Evolutionary conservation across 2,329 filamentous ascomycete genomes (phyloP).

Genomic region (Calonectria naviculata): DNA sequence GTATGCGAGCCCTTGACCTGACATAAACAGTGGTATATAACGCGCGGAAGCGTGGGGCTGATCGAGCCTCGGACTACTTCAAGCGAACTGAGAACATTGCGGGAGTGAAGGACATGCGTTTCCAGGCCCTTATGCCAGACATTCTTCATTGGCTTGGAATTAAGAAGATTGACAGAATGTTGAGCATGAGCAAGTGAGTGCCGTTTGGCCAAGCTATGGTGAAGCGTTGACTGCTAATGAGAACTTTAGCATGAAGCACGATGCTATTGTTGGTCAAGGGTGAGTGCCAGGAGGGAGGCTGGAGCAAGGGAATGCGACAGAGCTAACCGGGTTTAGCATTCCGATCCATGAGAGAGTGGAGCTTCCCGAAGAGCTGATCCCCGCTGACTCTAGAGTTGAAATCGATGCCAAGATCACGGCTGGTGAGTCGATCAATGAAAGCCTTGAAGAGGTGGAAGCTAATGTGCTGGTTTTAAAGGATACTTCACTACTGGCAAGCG

Average conservation of each 20-base stretch:
- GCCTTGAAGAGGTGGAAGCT: slow-evolving; percentile 24
- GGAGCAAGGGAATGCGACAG: background rate
- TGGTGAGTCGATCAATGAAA: slow-evolving; percentile 63
- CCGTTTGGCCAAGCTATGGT: slow-evolving; percentile 8
- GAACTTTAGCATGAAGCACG: slow-evolving; percentile 83
- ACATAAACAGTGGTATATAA: slow-evolving; percentile 72
- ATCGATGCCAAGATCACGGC: slow-evolving; percentile 99
- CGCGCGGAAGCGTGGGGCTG: slow-evolving; percentile 81
- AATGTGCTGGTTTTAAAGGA: slow-evolving; percentile 52
- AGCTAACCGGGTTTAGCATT: slow-evolving; percentile 61
- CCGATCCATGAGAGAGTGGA: slow-evolving; percentile 91
- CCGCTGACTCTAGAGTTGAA: slow-evolving; percentile 94
- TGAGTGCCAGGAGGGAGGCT: slow-evolving; percentile 48
- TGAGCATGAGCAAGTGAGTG: slow-evolving; percentile 95
- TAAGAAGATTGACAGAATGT: slow-evolving; percentile 97
- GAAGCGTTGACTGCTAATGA: slow-evolving; percentile 45
- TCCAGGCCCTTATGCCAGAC: slow-evolving; percentile 98
- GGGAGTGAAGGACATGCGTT: slow-evolving; percentile 96
- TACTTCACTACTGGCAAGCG: slow-evolving; percentile 90
- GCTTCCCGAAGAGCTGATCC: slow-evolving; percentile 93
- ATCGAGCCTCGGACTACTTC: slow-evolving; percentile 92
- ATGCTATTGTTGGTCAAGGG: slow-evolving; percentile 88
- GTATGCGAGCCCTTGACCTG: slow-evolving; percentile 25
- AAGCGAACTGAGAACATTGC: slow-evolving; percentile 98
- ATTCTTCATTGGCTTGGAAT: slow-evolving; percentile 99